Conservation (phyloP, 2,329 filamentous ascomycete species). For the Colletotrichum cordylinicola region DNA sequence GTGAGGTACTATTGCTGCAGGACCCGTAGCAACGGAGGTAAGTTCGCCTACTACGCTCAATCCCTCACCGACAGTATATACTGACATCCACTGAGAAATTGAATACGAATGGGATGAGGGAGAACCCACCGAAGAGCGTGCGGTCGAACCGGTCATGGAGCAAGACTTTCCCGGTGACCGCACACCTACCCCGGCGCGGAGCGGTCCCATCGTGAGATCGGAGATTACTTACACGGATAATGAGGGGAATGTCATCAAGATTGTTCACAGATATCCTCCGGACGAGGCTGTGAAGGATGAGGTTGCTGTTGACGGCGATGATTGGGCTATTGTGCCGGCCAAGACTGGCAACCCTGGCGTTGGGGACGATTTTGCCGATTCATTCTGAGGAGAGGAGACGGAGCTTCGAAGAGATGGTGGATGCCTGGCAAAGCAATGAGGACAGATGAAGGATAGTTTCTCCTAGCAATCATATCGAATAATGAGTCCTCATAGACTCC, state of each 20-base stretch:
- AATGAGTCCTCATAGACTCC: no score
- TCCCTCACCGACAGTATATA: no score
- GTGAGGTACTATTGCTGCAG: not conserved
- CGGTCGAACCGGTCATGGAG: not conserved
- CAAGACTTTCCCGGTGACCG: not conserved
- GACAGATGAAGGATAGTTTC: not conserved
- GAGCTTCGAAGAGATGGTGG: not conserved
- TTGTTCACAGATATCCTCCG: not conserved
- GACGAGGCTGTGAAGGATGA: not conserved
- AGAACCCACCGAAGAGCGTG: not conserved
- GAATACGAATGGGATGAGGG: not conserved
- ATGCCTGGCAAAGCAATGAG: not conserved
- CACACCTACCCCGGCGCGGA: not conserved
- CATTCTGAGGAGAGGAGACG: not conserved
- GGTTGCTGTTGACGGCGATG: not conserved
- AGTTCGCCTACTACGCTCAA: no score
- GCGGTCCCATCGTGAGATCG: not conserved
- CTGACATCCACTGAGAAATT: not conserved
- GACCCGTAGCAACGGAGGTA: not conserved
- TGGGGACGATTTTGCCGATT: not conserved
- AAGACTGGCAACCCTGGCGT: not conserved
- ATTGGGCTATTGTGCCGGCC: not conserved
- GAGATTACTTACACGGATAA: not conserved
- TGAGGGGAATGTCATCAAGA: not conserved
- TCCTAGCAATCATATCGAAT: no score